Evolutionary conservation across 139 green algal species (phyloP).

Genomic region (Volvox reticuliferus): DNA sequence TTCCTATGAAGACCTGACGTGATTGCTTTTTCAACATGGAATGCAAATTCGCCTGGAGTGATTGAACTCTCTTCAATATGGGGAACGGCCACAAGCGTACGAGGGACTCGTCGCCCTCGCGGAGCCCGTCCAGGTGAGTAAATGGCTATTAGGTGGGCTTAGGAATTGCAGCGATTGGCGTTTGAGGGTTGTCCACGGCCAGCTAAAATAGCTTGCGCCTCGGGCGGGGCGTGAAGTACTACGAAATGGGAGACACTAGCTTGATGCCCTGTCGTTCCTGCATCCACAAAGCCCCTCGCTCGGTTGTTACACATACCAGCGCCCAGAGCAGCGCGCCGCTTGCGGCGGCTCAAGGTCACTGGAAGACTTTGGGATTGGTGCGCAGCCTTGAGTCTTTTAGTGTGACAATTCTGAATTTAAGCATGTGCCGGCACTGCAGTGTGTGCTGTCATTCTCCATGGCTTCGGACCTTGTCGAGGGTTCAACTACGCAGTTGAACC

Average conservation of each 20-base stretch:
- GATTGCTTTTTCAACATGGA: neutral
- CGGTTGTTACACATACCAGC: slow-evolving; percentile 8
- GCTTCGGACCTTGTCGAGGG: too few relatives aligned
- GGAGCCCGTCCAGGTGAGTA: slow-evolving; percentile 5
- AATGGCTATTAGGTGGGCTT: too few relatives aligned
- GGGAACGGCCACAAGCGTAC: neutral
- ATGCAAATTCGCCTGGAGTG: neutral
- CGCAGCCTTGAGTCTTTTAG: neutral
- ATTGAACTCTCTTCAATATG: neutral
- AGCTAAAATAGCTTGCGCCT: too few relatives aligned
- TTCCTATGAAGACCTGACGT: neutral
- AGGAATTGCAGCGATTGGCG: too few relatives aligned
- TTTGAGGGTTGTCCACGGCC: too few relatives aligned
- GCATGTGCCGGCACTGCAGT: too few relatives aligned
- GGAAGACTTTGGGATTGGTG: neutral
- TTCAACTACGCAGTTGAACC: too few relatives aligned
- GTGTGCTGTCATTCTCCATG: too few relatives aligned
- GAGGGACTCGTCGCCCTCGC: neutral
- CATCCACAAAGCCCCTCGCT: neutral
- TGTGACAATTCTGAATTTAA: too few relatives aligned
- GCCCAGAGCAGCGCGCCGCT: slow-evolving; percentile 2
- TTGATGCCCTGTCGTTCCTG: neutral
- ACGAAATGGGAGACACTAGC: neutral
- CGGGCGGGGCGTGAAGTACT: too few relatives aligned
- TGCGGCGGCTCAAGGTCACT: neutral